Evolutionary conservation across 768 basidiomycete genomes (phyloP).

Genomic region (Tricholoma flavovirens): DNA sequence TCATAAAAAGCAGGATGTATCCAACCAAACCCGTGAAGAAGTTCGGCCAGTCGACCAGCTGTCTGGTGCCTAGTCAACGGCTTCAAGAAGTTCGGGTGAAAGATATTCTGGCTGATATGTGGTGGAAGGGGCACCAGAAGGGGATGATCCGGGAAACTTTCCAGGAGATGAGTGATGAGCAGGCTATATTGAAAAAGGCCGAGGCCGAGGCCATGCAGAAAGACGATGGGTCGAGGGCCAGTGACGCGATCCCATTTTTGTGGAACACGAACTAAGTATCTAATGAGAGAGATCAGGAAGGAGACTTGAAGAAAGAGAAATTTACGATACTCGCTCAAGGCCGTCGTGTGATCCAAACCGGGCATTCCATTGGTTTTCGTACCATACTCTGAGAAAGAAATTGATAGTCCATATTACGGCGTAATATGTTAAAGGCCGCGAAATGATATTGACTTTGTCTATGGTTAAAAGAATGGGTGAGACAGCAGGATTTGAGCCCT

Average conservation of each 20-base stretch:
- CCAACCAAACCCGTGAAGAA: conserved; percentile 65
- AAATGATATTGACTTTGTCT: conserved; percentile 65
- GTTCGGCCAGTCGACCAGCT: conserved; percentile 46
- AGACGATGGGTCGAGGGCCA: conserved; percentile 68
- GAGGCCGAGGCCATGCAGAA: conserved; percentile 85
- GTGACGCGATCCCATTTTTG: conserved; percentile 51
- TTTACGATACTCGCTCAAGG: conserved; percentile 54
- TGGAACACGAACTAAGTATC: conserved; percentile 74
- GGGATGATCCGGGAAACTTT: conserved; percentile 57
- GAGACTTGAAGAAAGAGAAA: not conserved
- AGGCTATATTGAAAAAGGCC: conserved; percentile 67
- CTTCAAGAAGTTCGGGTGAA: conserved; percentile 65
- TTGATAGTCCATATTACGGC: conserved; percentile 44
- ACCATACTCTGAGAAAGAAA: conserved; percentile 37
- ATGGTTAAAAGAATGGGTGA: conserved; percentile 65
- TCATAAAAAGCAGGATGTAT: conserved; percentile 25
- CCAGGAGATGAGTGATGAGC: conserved; percentile 55
- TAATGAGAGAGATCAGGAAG: conserved; percentile 19
- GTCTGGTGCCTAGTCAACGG: conserved; percentile 65
- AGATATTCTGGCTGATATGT: conserved; percentile 81
- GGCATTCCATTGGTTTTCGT: conserved; percentile 37
- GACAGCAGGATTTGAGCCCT: conserved; percentile 49
- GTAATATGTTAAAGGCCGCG: conserved; percentile 69
- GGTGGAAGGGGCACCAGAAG: conserved; percentile 75
- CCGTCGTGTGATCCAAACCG: conserved; percentile 47